Evolutionary conservation across 352 stramenopile genomes (phyloP), one percentile per base, ranked within the genome.

Genomic region (Globisporangium camurandrum): DNA sequence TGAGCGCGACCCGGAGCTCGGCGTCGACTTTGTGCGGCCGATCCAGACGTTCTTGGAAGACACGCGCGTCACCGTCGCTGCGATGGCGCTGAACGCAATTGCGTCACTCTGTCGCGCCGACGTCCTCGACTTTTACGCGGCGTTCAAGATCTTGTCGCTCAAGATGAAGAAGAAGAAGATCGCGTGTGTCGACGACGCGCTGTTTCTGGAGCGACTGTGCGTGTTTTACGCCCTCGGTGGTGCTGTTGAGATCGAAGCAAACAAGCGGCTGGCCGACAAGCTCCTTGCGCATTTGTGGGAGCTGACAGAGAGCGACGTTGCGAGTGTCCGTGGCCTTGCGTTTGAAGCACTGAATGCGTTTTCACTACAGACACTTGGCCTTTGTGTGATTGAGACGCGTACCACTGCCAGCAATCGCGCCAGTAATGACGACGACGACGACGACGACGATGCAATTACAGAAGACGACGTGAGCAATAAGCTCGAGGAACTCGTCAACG

Each of bases 151-250:
- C 30, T 69, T 92, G 26, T 34, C 70, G 3, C 56, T 70, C 31
- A 92, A 88, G 51, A 59, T 85, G 45, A 68, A 67, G 27, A 88
- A 89, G 53, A 74, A 75, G 26, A 84, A 76, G 45, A 60, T 92
- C 3, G 39, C 40, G 4, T 84, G 71, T 48, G 54, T 58, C 6
- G 59, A 75, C 4, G 46, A 73, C 9, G 37, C 66, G 6, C 71
- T 77, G 4, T 84, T 87, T 37, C 75, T 78, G 30, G 68, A 84
- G 46, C 60, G 66, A 23, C 43, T 89, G 22, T 85, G 73, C 28
- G 51, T 39, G 4, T 77, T 89, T 40, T 87, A 86, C 48, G 49
- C 59, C 19, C 52, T 83, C 33, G 69, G 69, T 11, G 69, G 69
- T 11, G 54, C 57, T 5, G 38, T 57, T 19, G 66, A 83, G 41